Evolutionary conservation across 495 filamentous ascomycete species (phyloP).

Genomic region (Oidiodendron maius): DNA sequence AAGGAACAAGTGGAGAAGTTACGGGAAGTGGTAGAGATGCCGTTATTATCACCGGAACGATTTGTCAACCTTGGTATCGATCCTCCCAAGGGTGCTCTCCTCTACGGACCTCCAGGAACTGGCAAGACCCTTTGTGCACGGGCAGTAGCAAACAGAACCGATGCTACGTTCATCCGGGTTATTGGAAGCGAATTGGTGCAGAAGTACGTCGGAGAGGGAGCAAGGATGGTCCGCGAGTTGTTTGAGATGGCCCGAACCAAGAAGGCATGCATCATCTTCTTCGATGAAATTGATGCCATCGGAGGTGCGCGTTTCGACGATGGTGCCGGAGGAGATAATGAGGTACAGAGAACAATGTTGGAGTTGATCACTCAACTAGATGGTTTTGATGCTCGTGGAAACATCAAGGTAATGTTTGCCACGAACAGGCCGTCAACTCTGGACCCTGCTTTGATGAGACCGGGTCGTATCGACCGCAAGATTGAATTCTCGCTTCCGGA

Average conservation of each 20-base stretch:
- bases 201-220: conserved; percentile 98
- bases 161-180: conserved; percentile 97
- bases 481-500: conserved; percentile 98
- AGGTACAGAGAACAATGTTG: conserved; percentile 99
- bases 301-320: conserved; percentile 98
- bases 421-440: conserved; percentile 95
- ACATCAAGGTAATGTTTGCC: conserved; percentile 99
- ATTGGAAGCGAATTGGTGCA: conserved; percentile 96
- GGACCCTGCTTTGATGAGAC: conserved; percentile 93
- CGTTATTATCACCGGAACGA: conserved; percentile 88
- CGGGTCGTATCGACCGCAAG: conserved; percentile 96
- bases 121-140: conserved; percentile 97
- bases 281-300: conserved; percentile 97
- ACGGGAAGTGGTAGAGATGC: conserved; percentile 97
- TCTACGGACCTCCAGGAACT: conserved; percentile 95
- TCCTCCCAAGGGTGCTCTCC: conserved; percentile 92
- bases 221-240: conserved; percentile 94
- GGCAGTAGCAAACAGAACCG: conserved; percentile 94
- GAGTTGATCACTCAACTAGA: conserved; percentile 97
- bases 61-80: conserved; percentile 98
- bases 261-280: conserved; percentile 99
- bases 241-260: conserved; percentile 99
- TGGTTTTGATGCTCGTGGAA: conserved; percentile 93
- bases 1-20: conserved; percentile 99
- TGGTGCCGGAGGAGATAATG: conserved; percentile 95